Evolutionary conservation across 768 basidiomycete species (phyloP).

Genomic region (Coprinellus micaceus): DNA sequence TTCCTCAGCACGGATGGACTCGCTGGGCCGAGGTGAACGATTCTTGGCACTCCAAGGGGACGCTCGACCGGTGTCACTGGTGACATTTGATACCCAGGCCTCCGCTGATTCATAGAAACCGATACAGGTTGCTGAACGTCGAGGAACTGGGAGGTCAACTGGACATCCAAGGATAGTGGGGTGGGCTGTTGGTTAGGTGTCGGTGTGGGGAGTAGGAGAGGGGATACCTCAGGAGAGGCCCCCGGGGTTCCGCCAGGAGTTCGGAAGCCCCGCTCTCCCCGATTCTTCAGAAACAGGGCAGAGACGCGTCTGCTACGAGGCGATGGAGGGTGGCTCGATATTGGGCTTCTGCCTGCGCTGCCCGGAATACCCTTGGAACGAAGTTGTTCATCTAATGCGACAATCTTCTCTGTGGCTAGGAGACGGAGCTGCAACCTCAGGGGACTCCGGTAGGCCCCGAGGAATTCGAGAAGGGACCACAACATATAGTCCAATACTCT

Average conservation of each 20-base stretch:
- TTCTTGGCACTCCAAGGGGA: conserved; percentile 37
- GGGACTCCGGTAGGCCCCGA: conserved; percentile 60
- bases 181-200: conserved; percentile 1
- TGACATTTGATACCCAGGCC: conserved; percentile 31
- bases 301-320: conserved; percentile 41
- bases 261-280: conserved; percentile 28
- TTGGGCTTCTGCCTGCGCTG: conserved; percentile 18
- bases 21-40: conserved; percentile 60
- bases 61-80: conserved; percentile 24
- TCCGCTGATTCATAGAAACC: conserved; percentile 9
- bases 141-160: conserved; percentile 10
- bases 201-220: conserved; percentile 32
- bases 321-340: conserved; percentile 16
- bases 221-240: conserved; percentile 19
- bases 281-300: conserved; percentile 55
- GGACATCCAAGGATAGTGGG: conserved; percentile 3
- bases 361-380: conserved; percentile 21
- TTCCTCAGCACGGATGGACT: conserved; percentile 34
- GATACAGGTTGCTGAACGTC: conserved; percentile 7
- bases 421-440: conserved; percentile 63
- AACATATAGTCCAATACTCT: conserved; percentile 66
- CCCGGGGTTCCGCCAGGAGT: conserved; percentile 31
- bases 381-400: conserved; percentile 50
- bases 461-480: conserved; percentile 69
- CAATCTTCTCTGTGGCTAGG: conserved; percentile 62